Percentiles rank a stretch among this genome's conserved stretches.
Conservation (phyloP, 192 early-diverging fungal species). For the Dissophora globulifera region DNA sequence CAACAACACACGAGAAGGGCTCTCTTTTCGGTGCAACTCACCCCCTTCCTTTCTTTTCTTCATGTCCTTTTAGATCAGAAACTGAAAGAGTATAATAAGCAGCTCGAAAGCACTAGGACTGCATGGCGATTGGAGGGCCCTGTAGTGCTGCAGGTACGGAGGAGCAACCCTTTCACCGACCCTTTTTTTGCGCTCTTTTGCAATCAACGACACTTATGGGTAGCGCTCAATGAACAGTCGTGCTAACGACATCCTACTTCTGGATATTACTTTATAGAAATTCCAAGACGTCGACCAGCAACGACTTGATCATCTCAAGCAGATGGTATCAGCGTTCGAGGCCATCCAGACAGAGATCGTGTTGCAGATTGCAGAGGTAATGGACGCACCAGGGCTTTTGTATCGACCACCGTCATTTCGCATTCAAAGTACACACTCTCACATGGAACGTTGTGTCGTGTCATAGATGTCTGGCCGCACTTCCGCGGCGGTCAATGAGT, state of each 20-base stretch:
- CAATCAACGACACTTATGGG: no score
- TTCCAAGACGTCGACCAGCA: constrained; percentile 50
- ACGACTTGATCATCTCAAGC: constrained; percentile 50
- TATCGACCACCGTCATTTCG: no score
- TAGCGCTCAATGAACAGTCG: no score
- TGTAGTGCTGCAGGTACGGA: constrained; percentile 30
- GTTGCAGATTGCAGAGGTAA: constrained; percentile 48
- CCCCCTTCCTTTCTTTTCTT: neutral
- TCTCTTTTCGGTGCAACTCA: neutral
- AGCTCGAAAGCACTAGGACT: constrained; percentile 30
- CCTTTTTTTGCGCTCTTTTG: no score
- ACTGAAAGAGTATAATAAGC: constrained; percentile 36
- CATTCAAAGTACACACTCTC: no score
- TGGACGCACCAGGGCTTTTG: no score
- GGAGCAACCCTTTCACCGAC: no score
- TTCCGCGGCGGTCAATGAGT: constrained; percentile 19
- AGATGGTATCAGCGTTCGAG: constrained; percentile 42
- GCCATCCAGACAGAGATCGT: constrained; percentile 47
- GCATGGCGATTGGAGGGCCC: constrained; percentile 50
- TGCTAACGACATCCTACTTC: neutral
- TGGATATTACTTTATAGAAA: constrained; percentile 28
- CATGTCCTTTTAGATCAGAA: constrained; percentile 42
- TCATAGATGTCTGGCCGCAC: constrained; percentile 38
- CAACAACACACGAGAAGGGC: constrained; percentile 1
- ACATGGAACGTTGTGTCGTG: neutral